phyloP scores from a whole-genome alignment of 441 rosid genomes.

The Jatropha podagrica region DNA sequence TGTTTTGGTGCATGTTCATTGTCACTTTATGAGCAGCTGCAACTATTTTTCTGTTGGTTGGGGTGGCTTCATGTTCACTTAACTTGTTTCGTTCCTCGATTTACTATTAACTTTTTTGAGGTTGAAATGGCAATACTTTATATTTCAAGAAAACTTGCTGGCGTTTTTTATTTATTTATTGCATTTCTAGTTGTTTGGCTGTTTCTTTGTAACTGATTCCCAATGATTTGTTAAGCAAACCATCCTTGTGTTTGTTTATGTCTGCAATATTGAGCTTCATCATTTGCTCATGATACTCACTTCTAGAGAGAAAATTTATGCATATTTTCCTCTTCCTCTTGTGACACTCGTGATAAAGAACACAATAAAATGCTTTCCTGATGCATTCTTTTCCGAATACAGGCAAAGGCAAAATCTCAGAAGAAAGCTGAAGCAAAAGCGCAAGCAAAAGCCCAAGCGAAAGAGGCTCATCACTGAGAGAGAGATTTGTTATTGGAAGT shows the following conservation, averaged over 20 bases:
- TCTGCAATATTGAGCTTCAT: not conserved
- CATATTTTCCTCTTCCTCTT: not conserved
- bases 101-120: not conserved
- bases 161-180: not conserved
- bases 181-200: not conserved
- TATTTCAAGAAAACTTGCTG: not conserved
- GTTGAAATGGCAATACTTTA: not conserved
- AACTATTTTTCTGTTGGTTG: conserved; percentile 5
- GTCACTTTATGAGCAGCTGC: not conserved
- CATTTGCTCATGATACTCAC: not conserved
- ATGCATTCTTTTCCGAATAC: conserved; percentile 1
- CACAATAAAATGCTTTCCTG: conserved; percentile 1
- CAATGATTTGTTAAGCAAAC: not conserved
- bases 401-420: conserved; percentile 64
- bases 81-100: not conserved
- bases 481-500: conserved; percentile 13
- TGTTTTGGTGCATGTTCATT: too few relatives aligned
- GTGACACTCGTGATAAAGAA: not conserved
- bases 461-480: conserved; percentile 46
- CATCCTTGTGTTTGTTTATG: not conserved
- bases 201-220: not conserved
- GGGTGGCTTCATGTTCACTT: not conserved
- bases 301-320: too few relatives aligned
- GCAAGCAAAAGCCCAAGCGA: conserved; percentile 31
- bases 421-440: conserved; percentile 61